A percentile compares a stretch with the other conserved stretches of the same genome.
phyloP scores from a whole-genome alignment of 257 asterid genomes.

The Lycium ferocissimum region DNA sequence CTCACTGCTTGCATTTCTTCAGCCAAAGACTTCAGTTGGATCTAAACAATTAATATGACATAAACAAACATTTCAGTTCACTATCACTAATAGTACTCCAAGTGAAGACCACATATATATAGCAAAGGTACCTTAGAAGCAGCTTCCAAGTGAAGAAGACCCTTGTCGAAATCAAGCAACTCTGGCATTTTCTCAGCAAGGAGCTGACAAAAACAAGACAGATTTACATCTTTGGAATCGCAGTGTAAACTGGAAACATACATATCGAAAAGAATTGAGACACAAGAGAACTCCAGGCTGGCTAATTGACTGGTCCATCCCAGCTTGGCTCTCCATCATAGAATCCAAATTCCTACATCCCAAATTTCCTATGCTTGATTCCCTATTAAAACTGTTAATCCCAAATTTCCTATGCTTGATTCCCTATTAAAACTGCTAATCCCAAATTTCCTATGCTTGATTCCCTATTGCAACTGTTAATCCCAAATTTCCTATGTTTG shows the following conservation, averaged over 20 bases:
- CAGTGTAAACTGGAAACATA: not conserved
- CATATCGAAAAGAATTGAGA: slow-evolving; percentile 12
- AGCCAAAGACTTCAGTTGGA: slow-evolving; percentile 94
- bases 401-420: too few species aligned
- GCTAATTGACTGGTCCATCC: not conserved
- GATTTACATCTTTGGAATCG: not conserved
- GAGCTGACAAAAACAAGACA: slow-evolving; percentile 47
- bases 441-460: not conserved
- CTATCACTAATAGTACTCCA: slow-evolving; percentile 26
- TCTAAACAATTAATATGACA: slow-evolving; percentile 47
- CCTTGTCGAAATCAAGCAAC: slow-evolving; percentile 88
- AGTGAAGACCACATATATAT: slow-evolving; percentile 29
- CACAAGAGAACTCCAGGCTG: not conserved
- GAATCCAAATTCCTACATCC: not conserved
- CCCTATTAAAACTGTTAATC: too few species aligned
- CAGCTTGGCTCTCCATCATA: not conserved
- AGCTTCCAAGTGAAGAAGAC: slow-evolving; percentile 88
- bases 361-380: too few species aligned
- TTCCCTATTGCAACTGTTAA: not conserved
- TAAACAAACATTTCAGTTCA: slow-evolving; percentile 41
- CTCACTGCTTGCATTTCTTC: slow-evolving; percentile 99
- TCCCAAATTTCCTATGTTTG: too few species aligned
- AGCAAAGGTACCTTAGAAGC: slow-evolving; percentile 79
- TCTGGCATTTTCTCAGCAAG: slow-evolving; percentile 91
- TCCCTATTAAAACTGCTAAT: not conserved